Percentiles rank a stretch among this genome's conserved stretches.
Evolutionary conservation across 164 flowering plant species (phyloP).

Genomic region (Annona cherimola): DNA sequence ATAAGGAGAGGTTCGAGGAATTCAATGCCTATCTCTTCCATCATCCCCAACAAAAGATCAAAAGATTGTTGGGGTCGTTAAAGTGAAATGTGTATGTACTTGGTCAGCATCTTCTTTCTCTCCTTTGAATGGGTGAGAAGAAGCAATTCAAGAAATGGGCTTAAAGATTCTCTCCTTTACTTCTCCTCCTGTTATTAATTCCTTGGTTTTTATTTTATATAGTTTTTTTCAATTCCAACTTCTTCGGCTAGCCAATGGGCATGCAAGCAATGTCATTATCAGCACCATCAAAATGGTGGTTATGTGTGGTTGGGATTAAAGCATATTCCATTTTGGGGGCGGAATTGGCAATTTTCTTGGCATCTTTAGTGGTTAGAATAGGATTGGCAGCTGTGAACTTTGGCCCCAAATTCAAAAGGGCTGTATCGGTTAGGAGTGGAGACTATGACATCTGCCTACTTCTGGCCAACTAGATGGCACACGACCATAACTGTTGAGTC

Average conservation of each 20-base stretch:
- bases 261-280: neutral
- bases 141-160: neutral
- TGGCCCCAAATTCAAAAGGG: neutral
- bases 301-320: neutral
- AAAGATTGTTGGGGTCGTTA: neutral
- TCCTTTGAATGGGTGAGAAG: neutral
- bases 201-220: too few species aligned
- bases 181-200: neutral
- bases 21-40: neutral
- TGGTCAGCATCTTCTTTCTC: neutral
- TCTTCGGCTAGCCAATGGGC: neutral
- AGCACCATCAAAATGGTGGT: neutral
- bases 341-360: neutral
- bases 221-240: neutral
- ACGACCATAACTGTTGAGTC: neutral
- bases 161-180: neutral
- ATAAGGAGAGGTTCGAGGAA: neutral
- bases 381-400: neutral
- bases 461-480: neutral
- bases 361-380: neutral
- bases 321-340: neutral
- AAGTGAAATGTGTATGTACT: neutral
- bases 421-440: neutral
- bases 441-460: constrained; percentile 6
- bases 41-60: neutral